Conservation (phyloP, 2,329 filamentous ascomycete species). For the Xylariaceae sp. region DNA sequence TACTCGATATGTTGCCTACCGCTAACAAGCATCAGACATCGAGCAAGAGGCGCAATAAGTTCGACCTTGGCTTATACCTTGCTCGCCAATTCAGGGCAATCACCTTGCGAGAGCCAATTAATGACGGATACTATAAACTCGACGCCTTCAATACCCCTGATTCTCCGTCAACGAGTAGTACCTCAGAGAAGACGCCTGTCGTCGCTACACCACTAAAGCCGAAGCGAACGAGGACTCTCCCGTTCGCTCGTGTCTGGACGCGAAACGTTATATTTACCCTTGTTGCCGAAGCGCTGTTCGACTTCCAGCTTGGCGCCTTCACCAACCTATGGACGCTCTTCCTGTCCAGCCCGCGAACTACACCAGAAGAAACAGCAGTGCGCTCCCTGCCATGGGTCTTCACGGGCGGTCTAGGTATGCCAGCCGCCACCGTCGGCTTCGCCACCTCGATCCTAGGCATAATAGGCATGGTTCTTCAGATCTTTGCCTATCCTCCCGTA, state of each 20-base stretch:
- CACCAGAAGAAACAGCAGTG: slow-evolving; percentile 40
- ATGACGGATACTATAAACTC: slow-evolving; percentile 44
- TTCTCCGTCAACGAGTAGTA: neutral
- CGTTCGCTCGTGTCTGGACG: slow-evolving; percentile 54
- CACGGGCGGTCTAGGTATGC: slow-evolving; percentile 71
- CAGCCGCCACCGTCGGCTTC: slow-evolving; percentile 69
- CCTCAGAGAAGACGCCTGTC: slow-evolving; percentile 18
- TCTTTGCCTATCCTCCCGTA: slow-evolving; percentile 71
- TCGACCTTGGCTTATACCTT: slow-evolving; percentile 52
- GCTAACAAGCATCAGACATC: slow-evolving; percentile 49
- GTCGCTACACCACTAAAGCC: slow-evolving; percentile 41
- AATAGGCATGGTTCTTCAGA: slow-evolving; percentile 72
- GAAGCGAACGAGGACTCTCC: slow-evolving; percentile 41
- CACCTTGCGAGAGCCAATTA: slow-evolving; percentile 39
- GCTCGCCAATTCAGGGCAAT: slow-evolving; percentile 43
- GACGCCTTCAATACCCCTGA: slow-evolving; percentile 30
- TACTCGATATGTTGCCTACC: neutral
- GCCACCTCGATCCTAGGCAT: slow-evolving; percentile 74
- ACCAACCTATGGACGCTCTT: slow-evolving; percentile 74
- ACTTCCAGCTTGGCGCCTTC: slow-evolving; percentile 74
- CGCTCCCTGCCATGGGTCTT: slow-evolving; percentile 60
- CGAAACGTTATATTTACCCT: slow-evolving; percentile 60
- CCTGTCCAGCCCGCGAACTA: slow-evolving; percentile 68
- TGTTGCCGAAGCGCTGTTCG: slow-evolving; percentile 70
- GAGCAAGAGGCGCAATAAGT: slow-evolving; percentile 52